Evolutionary conservation across 1,284 basidiomycete species (phyloP).

Genomic region (Leccinum insolens): DNA sequence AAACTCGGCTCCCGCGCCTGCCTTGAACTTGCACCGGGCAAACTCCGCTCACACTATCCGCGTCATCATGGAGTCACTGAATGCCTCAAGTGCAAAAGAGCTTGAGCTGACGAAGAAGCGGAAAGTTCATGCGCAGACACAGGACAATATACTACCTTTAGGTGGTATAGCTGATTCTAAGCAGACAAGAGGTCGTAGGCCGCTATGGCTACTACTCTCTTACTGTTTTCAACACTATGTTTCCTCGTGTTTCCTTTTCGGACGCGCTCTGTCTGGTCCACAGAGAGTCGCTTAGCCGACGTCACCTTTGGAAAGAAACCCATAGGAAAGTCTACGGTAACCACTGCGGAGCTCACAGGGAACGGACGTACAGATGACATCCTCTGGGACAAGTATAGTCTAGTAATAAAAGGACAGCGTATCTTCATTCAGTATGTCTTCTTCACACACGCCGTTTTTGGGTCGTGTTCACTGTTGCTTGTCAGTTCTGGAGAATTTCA

Average conservation of each 20-base stretch:
- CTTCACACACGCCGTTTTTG: background rate
- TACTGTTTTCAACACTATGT: conserved; percentile 23
- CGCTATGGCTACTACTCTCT: conserved; percentile 21
- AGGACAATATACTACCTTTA: conserved; percentile 6
- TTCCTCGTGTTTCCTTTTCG: conserved; percentile 20
- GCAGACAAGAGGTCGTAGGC: conserved; percentile 9
- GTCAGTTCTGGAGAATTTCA: conserved; percentile 76
- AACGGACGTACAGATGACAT: conserved; percentile 37
- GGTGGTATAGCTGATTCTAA: background rate
- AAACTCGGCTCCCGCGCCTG: background rate
- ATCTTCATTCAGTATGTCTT: conserved; percentile 35
- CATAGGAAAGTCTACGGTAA: background rate
- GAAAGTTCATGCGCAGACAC: background rate
- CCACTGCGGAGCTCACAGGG: conserved; percentile 20
- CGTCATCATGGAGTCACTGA: background rate
- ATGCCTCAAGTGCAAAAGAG: background rate
- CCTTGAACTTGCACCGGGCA: background rate
- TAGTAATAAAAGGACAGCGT: conserved; percentile 36
- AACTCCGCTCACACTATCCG: background rate
- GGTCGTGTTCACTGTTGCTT: conserved; percentile 6
- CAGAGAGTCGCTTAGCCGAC: background rate
- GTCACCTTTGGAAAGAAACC: background rate
- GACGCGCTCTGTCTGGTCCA: conserved; percentile 6
- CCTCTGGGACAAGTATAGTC: conserved; percentile 36
- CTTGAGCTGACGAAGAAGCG: background rate